Conservation (phyloP, 2,329 filamentous ascomycete genomes). For the Pyrenochaeta sp. region DNA sequence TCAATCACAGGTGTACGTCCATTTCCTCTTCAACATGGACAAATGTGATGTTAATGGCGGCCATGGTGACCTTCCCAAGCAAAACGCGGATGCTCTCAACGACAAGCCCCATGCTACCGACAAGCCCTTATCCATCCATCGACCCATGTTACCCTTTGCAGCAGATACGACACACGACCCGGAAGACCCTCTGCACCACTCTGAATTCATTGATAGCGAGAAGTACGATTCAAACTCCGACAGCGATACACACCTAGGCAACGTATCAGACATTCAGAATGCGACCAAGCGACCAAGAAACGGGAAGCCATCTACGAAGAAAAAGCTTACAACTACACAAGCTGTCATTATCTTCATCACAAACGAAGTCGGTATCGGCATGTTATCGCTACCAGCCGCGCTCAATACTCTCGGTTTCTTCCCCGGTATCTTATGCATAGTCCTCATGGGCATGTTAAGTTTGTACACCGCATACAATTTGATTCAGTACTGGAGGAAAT, state of each 20-base stretch:
- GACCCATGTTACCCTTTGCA: slow-evolving; percentile 31
- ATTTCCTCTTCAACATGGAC: slow-evolving; percentile 24
- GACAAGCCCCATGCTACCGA: slow-evolving; percentile 23
- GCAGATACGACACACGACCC: slow-evolving; percentile 31
- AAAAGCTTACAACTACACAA: slow-evolving; percentile 37
- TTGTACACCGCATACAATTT: slow-evolving; percentile 41
- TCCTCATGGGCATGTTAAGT: slow-evolving; percentile 36
- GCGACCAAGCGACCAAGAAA: slow-evolving; percentile 23
- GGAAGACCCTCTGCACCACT: slow-evolving; percentile 24
- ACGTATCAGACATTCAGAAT: slow-evolving; percentile 35
- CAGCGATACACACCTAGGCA: slow-evolving; percentile 30
- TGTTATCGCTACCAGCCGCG: slow-evolving; percentile 35
- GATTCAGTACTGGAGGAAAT: slow-evolving; percentile 42
- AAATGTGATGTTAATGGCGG: slow-evolving; percentile 17
- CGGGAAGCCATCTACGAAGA: slow-evolving; percentile 11
- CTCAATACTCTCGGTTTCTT: slow-evolving; percentile 38
- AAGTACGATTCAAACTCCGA: slow-evolving; percentile 30
- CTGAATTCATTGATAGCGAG: slow-evolving; percentile 12
- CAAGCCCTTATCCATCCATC: slow-evolving; percentile 24
- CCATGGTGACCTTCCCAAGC: slow-evolving; percentile 23
- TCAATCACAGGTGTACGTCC: slow-evolving; percentile 15
- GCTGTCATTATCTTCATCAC: slow-evolving; percentile 42
- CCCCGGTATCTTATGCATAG: slow-evolving; percentile 33
- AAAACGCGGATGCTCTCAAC: slow-evolving; percentile 14
- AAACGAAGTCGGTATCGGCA: slow-evolving; percentile 42